Percentiles rank a stretch among this genome's conserved stretches.
These are phyloP conservation scores for Termitomyces sp. DNA, from an alignment of 768 basidiomycete species.

Conservation along the genomic window DNA sequence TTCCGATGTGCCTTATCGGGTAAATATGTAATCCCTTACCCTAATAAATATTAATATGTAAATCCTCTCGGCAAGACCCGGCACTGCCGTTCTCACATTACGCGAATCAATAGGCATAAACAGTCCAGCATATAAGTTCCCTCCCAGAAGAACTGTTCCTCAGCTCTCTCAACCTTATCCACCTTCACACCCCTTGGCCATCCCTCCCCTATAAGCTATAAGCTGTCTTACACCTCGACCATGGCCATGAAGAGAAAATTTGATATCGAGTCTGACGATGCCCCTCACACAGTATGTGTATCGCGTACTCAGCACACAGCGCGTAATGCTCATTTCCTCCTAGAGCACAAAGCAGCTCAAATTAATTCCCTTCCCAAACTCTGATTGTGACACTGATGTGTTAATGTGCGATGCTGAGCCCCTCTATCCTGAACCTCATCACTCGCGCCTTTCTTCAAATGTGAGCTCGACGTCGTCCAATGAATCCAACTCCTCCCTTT, in stretches of 20 bases:
- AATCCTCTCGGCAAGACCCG: neutral
- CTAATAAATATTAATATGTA: too few relatives aligned
- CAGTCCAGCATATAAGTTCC: conserved; percentile 24
- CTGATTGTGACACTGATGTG: conserved; percentile 58
- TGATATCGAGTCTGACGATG: conserved; percentile 52
- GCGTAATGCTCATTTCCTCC: conserved; percentile 14
- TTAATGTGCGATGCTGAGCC: conserved; percentile 71
- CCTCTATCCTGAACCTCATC: conserved; percentile 47
- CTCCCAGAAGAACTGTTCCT: conserved; percentile 9
- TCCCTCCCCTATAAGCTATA: conserved; percentile 9
- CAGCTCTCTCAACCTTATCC: conserved; percentile 15
- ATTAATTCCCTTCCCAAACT: conserved; percentile 71
- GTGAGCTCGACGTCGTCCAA: conserved; percentile 56
- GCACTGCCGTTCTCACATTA: conserved; percentile 3
- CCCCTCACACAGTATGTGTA: conserved; percentile 41
- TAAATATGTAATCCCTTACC: neutral
- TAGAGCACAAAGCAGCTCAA: conserved; percentile 69
- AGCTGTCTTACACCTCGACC: conserved; percentile 8
- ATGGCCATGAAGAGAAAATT: conserved; percentile 82
- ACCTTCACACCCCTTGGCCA: conserved; percentile 12
- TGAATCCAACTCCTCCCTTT: conserved; percentile 42
- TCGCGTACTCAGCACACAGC: conserved; percentile 12
- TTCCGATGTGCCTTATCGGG: neutral
- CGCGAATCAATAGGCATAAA: conserved; percentile 19
- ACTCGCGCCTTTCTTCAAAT: conserved; percentile 62